Evolutionary conservation across 345 rosid species (phyloP).

Genomic region (Rubroshorea leprosula): DNA sequence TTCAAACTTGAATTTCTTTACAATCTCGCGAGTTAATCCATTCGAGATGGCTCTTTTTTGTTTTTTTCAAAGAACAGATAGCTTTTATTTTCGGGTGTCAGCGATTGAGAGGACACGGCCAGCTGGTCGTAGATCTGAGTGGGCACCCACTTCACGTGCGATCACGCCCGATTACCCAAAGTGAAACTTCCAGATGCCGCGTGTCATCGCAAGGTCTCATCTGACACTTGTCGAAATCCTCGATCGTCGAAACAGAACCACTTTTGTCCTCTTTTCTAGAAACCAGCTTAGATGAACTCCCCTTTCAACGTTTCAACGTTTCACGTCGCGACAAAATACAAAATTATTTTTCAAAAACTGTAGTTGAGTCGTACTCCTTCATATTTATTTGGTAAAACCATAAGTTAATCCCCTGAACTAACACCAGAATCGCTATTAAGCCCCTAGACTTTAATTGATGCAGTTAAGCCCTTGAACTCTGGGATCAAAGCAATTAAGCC

Average conservation of each 20-base stretch:
- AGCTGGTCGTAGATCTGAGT: slow-evolving; percentile 27
- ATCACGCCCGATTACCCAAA: slow-evolving; percentile 12
- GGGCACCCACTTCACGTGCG: slow-evolving; percentile 50
- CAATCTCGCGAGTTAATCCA: background rate
- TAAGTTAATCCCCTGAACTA: too few relatives aligned
- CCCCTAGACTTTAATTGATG: too few relatives aligned
- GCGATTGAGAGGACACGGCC: slow-evolving; percentile 28
- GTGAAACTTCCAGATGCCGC: slow-evolving; percentile 15
- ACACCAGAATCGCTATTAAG: too few relatives aligned
- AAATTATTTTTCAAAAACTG: background rate
- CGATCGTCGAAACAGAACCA: slow-evolving; percentile 24
- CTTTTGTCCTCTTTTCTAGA: slow-evolving; percentile 18
- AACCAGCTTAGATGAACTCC: slow-evolving; percentile 27
- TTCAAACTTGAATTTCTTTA: background rate
- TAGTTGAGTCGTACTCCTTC: too few relatives aligned
- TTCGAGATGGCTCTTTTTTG: too few relatives aligned
- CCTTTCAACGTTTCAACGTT: background rate
- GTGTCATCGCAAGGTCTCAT: background rate
- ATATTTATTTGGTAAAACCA: too few relatives aligned
- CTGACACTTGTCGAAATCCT: slow-evolving; percentile 24
- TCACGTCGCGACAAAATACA: slow-evolving; percentile 30
- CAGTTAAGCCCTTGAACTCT: too few relatives aligned
- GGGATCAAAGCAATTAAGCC: too few relatives aligned
- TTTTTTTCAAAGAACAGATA: too few relatives aligned
- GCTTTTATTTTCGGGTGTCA: slow-evolving; percentile 26